Evolutionary conservation across 768 basidiomycete genomes (phyloP).

Genomic region (Suillus decipiens): DNA sequence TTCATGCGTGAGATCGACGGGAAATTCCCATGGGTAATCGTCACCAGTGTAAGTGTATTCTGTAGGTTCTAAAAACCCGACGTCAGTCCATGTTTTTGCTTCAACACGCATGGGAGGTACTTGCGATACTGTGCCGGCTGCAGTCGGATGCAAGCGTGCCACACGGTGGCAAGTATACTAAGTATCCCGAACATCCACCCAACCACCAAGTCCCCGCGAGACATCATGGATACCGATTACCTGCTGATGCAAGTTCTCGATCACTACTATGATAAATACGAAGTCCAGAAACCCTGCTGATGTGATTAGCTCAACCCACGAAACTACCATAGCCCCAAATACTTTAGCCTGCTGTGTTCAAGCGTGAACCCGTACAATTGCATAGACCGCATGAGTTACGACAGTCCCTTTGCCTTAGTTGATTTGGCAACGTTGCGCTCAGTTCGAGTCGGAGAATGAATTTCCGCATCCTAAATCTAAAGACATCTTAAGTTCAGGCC

Average conservation of each 20-base stretch:
- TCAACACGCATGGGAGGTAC: not conserved
- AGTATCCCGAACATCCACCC: not conserved
- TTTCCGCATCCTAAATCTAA: too few relatives aligned
- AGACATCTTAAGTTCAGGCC: too few relatives aligned
- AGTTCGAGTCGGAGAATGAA: too few relatives aligned
- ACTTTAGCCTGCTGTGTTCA: too few relatives aligned
- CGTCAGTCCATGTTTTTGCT: not conserved
- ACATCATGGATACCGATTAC: not conserved
- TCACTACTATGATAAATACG: too few relatives aligned
- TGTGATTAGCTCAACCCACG: not conserved
- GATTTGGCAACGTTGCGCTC: too few relatives aligned
- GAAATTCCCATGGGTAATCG: not conserved
- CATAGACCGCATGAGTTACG: too few relatives aligned
- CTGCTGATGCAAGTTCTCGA: not conserved
- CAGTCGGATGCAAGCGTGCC: not conserved
- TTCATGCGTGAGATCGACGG: not conserved
- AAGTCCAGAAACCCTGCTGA: not conserved
- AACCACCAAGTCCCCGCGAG: not conserved
- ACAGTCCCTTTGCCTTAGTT: too few relatives aligned
- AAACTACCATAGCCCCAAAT: too few relatives aligned
- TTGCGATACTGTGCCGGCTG: not conserved
- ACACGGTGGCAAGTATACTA: not conserved
- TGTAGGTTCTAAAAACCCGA: not conserved
- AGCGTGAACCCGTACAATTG: too few relatives aligned
- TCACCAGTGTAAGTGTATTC: not conserved